phyloP scores from a whole-genome alignment of 495 filamentous ascomycete species.

The Elasticomyces elasticus region DNA sequence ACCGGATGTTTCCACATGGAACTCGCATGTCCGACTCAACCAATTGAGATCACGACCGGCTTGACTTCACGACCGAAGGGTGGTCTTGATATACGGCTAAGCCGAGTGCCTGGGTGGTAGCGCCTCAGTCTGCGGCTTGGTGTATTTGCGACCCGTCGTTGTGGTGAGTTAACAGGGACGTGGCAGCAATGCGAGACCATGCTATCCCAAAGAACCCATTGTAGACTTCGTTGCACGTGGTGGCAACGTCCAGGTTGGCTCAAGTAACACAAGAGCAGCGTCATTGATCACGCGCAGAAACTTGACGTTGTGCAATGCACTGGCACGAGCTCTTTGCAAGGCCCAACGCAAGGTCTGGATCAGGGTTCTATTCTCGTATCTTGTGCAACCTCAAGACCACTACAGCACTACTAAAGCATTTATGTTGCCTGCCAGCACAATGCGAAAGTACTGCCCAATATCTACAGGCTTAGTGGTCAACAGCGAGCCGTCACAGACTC shows the following conservation, averaged over 20 bases:
- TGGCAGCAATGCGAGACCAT: too few species aligned
- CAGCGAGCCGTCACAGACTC: too few species aligned
- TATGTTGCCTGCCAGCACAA: not conserved
- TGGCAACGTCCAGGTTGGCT: too few species aligned
- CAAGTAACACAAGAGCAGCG: too few species aligned
- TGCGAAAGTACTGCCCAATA: not conserved
- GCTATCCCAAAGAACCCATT: too few species aligned
- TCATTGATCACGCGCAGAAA: too few species aligned
- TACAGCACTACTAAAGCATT: not conserved
- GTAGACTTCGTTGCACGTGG: too few species aligned
- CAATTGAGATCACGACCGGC: conserved; percentile 3
- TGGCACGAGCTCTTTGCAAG: not conserved
- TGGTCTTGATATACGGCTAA: not conserved
- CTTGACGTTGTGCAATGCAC: not conserved
- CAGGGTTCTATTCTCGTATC: not conserved
- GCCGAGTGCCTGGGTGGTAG: not conserved
- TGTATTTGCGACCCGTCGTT: too few species aligned
- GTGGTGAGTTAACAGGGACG: too few species aligned
- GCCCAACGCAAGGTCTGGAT: too few species aligned
- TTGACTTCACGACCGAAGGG: conserved; percentile 4
- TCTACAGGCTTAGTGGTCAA: not conserved
- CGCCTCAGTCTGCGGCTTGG: too few species aligned
- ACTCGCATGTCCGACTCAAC: not conserved
- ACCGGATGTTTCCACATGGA: conserved; percentile 5
- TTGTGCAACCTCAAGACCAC: not conserved